phyloP scores from a whole-genome alignment of 352 stramenopile genomes.

The Globisporangium carolinianum region DNA sequence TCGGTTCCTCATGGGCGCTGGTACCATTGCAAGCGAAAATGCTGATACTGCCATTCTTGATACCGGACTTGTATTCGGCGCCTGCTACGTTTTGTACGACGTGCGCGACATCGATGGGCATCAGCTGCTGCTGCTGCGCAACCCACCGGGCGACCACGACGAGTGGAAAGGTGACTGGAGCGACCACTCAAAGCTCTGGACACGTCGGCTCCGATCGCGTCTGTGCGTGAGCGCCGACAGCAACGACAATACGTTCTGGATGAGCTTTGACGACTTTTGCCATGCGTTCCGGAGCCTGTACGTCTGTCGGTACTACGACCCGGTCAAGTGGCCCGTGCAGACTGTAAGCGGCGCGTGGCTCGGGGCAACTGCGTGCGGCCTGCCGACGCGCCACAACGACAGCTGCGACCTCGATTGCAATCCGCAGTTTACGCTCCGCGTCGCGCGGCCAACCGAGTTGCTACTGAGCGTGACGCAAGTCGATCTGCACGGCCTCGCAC shows the following conservation, averaged over 20 bases:
- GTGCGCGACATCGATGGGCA: conserved; percentile 80
- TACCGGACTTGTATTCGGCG: conserved; percentile 86
- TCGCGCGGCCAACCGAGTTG: conserved; percentile 77
- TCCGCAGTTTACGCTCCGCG: conserved; percentile 78
- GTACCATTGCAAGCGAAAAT: conserved; percentile 78
- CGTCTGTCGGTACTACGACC: conserved; percentile 91
- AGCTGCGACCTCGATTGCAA: conserved; percentile 80
- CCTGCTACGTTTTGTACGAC: conserved; percentile 90
- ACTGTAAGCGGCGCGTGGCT: conserved; percentile 48
- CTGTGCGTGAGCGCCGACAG: conserved; percentile 51
- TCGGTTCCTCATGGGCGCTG: conserved; percentile 88
- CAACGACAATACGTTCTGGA: conserved; percentile 92
- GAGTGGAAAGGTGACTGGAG: conserved; percentile 94
- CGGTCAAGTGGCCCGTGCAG: conserved; percentile 61
- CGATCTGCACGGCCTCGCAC: conserved; percentile 50
- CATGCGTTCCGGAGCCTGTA: conserved; percentile 88
- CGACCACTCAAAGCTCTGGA: conserved; percentile 89
- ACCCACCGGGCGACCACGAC: conserved; percentile 87
- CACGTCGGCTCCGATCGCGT: conserved; percentile 77
- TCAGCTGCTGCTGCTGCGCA: conserved; percentile 86
- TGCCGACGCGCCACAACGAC: conserved; percentile 84
- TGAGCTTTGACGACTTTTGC: conserved; percentile 94
- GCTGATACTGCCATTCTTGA: conserved; percentile 85
- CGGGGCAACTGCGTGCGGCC: conserved; percentile 64
- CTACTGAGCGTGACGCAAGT: conserved; percentile 84